phyloP scores from a whole-genome alignment of 805 yeast species.

The Zygotorulaspora danielsina region DNA sequence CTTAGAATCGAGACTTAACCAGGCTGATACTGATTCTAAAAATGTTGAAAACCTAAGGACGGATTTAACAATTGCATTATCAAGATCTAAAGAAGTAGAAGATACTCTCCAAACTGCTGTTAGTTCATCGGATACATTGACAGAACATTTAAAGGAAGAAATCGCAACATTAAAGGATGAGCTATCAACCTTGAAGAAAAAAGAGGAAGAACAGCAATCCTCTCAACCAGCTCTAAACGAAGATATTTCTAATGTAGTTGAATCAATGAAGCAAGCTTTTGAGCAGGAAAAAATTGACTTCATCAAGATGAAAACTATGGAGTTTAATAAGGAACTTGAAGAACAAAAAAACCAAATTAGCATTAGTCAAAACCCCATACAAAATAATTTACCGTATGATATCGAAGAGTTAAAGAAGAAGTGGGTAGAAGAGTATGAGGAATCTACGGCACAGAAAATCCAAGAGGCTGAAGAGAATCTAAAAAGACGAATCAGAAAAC shows the following conservation, averaged over 20 bases:
- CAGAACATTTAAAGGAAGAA: constrained; percentile 13
- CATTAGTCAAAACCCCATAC: constrained; percentile 15
- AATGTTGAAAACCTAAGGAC: constrained; percentile 11
- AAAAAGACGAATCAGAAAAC: constrained; percentile 45
- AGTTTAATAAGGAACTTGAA: constrained; percentile 27
- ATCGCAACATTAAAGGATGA: constrained; percentile 25
- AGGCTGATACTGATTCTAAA: constrained; percentile 2
- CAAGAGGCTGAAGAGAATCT: constrained; percentile 44
- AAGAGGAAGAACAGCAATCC: constrained; percentile 19
- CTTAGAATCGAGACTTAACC: constrained; percentile 9
- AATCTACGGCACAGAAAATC: constrained; percentile 28
- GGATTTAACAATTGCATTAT: constrained; percentile 21
- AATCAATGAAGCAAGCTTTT: constrained; percentile 27
- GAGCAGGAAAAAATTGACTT: constrained; percentile 27
- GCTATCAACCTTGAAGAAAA: constrained; percentile 23
- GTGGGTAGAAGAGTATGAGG: constrained; percentile 39
- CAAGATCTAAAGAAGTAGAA: constrained; percentile 23
- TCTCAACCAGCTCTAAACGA: constrained; percentile 32
- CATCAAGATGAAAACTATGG: constrained; percentile 19
- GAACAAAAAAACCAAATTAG: constrained; percentile 10
- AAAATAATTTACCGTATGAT: constrained; percentile 4
- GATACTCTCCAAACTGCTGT: constrained; percentile 10
- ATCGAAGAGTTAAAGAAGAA: constrained; percentile 27
- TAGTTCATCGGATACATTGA: constrained; percentile 7
- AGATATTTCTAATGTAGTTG: constrained; percentile 23